A percentile compares a stretch with the other conserved stretches of the same genome.
These are phyloP conservation scores for Glycine tomentella DNA, from an alignment of 306 rosid species.

Conservation along the genomic window DNA sequence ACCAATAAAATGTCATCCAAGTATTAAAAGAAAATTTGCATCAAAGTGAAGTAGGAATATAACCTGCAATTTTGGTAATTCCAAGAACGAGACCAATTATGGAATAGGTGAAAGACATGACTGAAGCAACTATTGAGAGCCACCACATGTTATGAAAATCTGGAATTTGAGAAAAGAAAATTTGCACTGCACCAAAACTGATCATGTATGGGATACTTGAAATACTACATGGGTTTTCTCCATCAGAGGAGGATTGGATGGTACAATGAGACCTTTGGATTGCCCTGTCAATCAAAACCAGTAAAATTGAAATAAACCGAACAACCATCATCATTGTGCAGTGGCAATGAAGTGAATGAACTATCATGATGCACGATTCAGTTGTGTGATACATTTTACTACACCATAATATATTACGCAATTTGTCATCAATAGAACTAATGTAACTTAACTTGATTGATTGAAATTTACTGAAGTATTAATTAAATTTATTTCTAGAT, in stretches of 20 bases:
- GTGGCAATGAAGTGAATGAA: too few relatives aligned
- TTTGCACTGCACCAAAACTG: conserved; percentile 53
- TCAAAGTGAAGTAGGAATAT: conserved; percentile 14
- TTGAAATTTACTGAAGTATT: background rate
- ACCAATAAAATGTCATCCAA: conserved; percentile 31
- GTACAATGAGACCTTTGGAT: conserved; percentile 54
- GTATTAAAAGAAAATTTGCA: conserved; percentile 24
- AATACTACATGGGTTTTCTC: conserved; percentile 48
- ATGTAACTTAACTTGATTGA: conserved; percentile 19
- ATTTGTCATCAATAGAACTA: conserved; percentile 26
- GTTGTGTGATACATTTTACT: conserved; percentile 14
- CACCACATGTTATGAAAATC: conserved; percentile 70
- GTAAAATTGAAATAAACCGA: conserved; percentile 9
- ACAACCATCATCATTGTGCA: background rate
- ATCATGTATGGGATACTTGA: conserved; percentile 58
- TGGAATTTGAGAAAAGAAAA: conserved; percentile 63
- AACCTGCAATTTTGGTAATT: conserved; percentile 62
- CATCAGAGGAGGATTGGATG: conserved; percentile 41
- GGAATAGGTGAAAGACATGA: conserved; percentile 68
- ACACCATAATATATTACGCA: background rate
- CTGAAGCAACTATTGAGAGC: conserved; percentile 68
- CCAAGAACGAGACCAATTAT: conserved; percentile 64
- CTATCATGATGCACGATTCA: too few relatives aligned
- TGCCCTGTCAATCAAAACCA: conserved; percentile 55
- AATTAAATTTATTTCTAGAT: too few relatives aligned